Base-by-base conservation (phyloP, 1,284 basidiomycete genomes). In the Phlebopus sp. region DNA sequence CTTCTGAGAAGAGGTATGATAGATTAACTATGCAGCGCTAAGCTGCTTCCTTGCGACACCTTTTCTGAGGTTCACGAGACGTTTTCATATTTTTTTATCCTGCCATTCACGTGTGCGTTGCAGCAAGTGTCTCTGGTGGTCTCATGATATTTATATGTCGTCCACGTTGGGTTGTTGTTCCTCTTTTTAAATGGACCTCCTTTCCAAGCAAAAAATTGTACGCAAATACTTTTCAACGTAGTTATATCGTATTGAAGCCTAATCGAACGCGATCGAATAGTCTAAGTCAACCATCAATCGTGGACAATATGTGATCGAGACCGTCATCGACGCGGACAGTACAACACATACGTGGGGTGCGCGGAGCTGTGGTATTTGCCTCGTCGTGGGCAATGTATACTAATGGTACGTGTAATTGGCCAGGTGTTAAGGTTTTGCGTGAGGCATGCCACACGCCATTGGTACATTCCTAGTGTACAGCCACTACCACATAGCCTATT, bases 1-100 rank as follows among this genome's bases (percentile, higher is more conserved):
- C 38, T 25, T 47, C 49, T 39, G 60, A 55, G 9, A 66, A 54
- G 40, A 64, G 63, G 37, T 66, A 63, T 31, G 61, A 67, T 6
- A 48, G 63, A 44, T 67, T 64, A 40, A 47, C 54, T 29, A 51
- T 68, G 51, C 59, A 54, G 37, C 55, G 57, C 41, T 62, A 58
- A 49, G 43, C 40, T 17, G 25, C 14, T 31, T 21, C 14, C 36
- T 32, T 44, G 41, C 31, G 43, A 36, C 34, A 45, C 35, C 21
- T 23, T 39, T 14, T 9, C 34, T 42, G 27, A n/a, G 30, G 44
- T 18, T 15, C 18, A 48, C 44, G 37, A 52, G 43, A 49, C 36
- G 36, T 44, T 38, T 25, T 38, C 21, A 34, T 21, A 45, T 47
- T 35, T 35, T 54, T 40, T 42, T 34, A 15, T 19, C 29, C 21